Conservation (phyloP, 2,329 filamentous ascomycete species). For the Colletotrichum sidae region DNA sequence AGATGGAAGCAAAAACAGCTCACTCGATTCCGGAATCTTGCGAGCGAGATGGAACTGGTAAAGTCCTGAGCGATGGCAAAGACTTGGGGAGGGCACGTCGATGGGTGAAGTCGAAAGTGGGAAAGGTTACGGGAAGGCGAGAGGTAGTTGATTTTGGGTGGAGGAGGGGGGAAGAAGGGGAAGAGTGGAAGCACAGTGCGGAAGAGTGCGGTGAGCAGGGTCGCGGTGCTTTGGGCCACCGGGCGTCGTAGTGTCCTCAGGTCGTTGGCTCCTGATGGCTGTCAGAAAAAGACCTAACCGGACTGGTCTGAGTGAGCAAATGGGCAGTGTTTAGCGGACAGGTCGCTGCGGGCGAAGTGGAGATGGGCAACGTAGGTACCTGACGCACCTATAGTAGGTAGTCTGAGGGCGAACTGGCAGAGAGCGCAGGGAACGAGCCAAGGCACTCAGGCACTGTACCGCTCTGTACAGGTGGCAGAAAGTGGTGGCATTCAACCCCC, state of each 20-base stretch:
- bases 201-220: slow-evolving; percentile 26
- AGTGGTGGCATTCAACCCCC: slow-evolving; percentile 19
- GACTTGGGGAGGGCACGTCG: slow-evolving; percentile 38
- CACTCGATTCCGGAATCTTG: slow-evolving; percentile 39
- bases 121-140: slow-evolving; percentile 39
- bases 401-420: no score
- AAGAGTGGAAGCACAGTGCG: slow-evolving; percentile 38
- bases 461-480: slow-evolving; percentile 27
- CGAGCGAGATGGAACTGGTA: slow-evolving; percentile 36
- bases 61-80: slow-evolving; percentile 39
- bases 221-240: slow-evolving; percentile 4
- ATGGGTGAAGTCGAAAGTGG: slow-evolving; percentile 39
- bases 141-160: slow-evolving; percentile 39
- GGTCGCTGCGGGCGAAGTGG: no score
- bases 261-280: slow-evolving; percentile 22
- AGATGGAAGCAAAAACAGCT: slow-evolving; percentile 34
- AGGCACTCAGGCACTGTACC: slow-evolving; percentile 20
- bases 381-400: no score
- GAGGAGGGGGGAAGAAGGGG: slow-evolving; percentile 40
- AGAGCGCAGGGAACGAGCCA: slow-evolving; percentile 3
- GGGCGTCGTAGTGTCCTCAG: slow-evolving; percentile 16
- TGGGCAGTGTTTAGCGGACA: slow-evolving; percentile 14
- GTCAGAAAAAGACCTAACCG: slow-evolving; percentile 38
- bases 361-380: slow-evolving; percentile 27
- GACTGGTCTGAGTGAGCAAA: slow-evolving; percentile 36